Evolutionary conservation across 108 stramenopile genomes (phyloP).

Genomic region (Pseudonitzschia pungens): DNA sequence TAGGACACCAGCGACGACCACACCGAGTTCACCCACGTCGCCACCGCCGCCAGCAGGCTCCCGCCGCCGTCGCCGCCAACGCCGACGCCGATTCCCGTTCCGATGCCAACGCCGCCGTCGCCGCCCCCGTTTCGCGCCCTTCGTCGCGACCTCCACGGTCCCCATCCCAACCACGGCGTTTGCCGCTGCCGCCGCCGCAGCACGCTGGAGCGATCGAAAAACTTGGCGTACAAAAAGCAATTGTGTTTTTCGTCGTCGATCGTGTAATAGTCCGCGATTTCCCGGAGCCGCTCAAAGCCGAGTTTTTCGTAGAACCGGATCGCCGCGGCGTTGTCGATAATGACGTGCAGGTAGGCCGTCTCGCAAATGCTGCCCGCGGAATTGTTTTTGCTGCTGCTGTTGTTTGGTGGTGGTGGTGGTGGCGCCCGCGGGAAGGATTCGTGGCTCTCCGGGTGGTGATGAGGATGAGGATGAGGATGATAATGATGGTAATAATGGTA

Average conservation of each 20-base stretch:
- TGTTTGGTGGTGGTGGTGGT: not conserved
- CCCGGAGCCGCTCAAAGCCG: constrained; percentile 67
- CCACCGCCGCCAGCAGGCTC: too few species aligned
- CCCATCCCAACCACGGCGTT: too few species aligned
- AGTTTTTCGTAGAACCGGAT: constrained; percentile 83
- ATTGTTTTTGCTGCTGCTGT: too few species aligned
- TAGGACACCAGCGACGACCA: not conserved
- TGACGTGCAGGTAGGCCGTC: constrained; percentile 73
- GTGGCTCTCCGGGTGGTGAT: too few species aligned
- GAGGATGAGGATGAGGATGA: not conserved
- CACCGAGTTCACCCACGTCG: not conserved
- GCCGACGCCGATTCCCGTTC: too few species aligned
- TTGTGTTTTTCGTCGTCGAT: constrained; percentile 63
- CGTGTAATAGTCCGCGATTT: constrained; percentile 75
- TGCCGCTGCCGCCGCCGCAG: not conserved
- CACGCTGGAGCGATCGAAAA: constrained; percentile 44
- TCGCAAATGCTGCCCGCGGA: constrained; percentile 24
- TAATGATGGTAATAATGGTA: not conserved
- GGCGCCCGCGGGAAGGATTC: not conserved
- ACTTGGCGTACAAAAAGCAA: constrained; percentile 82
- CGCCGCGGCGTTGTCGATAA: constrained; percentile 66
- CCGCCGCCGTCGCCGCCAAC: too few species aligned
- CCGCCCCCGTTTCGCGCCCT: too few species aligned
- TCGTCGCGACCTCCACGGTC: too few species aligned
- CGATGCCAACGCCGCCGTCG: too few species aligned